Evolutionary conservation across 2,329 filamentous ascomycete species (phyloP).

Genomic region (Fusarium siculi): DNA sequence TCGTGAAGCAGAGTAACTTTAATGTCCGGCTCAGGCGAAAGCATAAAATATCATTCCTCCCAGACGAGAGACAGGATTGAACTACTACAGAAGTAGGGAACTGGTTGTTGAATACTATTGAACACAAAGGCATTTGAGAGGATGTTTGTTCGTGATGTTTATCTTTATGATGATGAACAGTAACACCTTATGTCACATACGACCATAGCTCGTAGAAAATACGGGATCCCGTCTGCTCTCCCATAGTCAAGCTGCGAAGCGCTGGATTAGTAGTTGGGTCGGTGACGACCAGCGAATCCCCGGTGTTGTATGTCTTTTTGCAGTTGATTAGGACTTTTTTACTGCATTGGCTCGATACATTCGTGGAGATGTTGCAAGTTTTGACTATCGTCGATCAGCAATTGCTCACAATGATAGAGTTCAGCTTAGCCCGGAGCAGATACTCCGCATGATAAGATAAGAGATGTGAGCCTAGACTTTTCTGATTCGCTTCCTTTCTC

Average conservation of each 20-base stretch:
- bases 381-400: too few species aligned
- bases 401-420: not conserved
- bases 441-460: not conserved
- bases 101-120: rapidly evolving
- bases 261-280: conserved; percentile 4
- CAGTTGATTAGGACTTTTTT: too few species aligned
- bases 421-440: not conserved
- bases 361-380: not conserved
- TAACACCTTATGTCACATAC: not conserved
- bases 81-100: not conserved
- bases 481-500: not conserved
- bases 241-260: conserved; percentile 2
- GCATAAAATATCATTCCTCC: not conserved
- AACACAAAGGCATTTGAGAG: rapidly evolving
- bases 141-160: not conserved
- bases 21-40: not conserved
- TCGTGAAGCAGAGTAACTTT: conserved; percentile 5
- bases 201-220: conserved; percentile 14
- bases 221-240: conserved; percentile 17
- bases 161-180: rapidly evolving
- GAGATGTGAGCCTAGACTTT: not conserved
- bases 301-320: conserved; percentile 6
- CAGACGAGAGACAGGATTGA: not conserved
- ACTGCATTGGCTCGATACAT: not conserved
- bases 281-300: conserved; percentile 12